Base-by-base conservation (phyloP, 23 red algal species). In the Gracilariopsis chorda region DNA sequence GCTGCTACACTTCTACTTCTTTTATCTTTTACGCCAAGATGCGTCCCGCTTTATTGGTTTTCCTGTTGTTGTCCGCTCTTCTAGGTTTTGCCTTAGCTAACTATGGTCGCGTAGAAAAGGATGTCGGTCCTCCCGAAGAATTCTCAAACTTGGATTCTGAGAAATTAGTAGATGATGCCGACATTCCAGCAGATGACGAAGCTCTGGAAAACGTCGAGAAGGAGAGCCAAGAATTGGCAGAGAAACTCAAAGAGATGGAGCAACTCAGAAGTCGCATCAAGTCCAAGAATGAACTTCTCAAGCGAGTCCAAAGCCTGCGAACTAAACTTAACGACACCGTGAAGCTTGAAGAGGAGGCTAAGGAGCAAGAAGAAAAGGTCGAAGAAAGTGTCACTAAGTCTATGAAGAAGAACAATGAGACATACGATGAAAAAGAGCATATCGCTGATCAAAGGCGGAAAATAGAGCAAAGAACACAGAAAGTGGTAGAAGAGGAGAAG, bases 341-440 rank as follows among this genome's bases (percentile, higher is more conserved):
- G 1, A 51, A 84, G n/a, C 75, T 82, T 12, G 78, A 83, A 55
- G 13, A 84, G 16, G 47, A 57, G 6, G 78, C 77, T 19, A 68
- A 74, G 28, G 78, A 83, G 13, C 78, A 92, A 40, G 89, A 84
- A 16, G 28, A 47, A 36, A 55, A 60, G 30, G 78, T 60, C 4
- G 70, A 84, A 67, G 89, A 92, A 56, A 76, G 68, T 63, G 43
- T 61, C 2, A 45, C 55, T n/a, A 65, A 73, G 25, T 56, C 89
- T 1, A 78, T 69, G 1, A 46, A 84, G 55, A 83, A 92, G 47
- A 76, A 78, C 32, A 83, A 92, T 43, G 65, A 64, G 2, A 92
- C 89, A 0, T 61, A 39, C n/a, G 80, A 92, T 70, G 78, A 92
- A 77, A 83, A 78, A 49, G 89, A 92, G 43, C 64, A 76, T 39